Evolutionary conservation across 164 flowering plant genomes (phyloP), one percentile per base, ranked within the genome.

Genomic region (Saururus chinensis): DNA sequence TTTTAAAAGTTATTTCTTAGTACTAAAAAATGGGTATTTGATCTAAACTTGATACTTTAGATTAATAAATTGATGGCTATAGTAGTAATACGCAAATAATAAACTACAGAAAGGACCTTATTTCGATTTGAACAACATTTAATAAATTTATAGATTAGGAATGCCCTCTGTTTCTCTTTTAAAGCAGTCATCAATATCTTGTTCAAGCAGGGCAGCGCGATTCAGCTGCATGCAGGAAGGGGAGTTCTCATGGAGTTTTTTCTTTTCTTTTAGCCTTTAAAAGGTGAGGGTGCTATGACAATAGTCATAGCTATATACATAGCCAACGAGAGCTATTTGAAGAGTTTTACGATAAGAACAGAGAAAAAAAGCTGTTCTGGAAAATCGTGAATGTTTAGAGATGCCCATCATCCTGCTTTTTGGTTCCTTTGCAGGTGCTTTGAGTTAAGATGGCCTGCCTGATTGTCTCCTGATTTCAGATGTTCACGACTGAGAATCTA

Each of bases 371-470:
- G 53, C 59, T 40, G 42, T 53, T 21, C 61, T 25, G 53, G 52
- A 56, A 69, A 73, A 60, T 40, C 53, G 45, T 30, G 57, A 68
- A 54, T 75, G 69, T 49, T 45, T 69, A 78, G 65, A 73, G 81
- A 72, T 86, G 79, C 74, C 85, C 90, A 85, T 88, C 86, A 87
- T 84, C 76, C 79, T 64, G 80, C 76, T 82, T 79, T 45, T 85
- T 89, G 85, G 78, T 86, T 87, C 79, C 76, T 83, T 70, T 92
- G 98, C 98, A 92, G 96, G 96, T 87, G 84, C 81, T 79, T 53
- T 84, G 74, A 74, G 59, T 74, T 76, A 71, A 79, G 90, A 80
- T 77, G 88, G 82, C 71, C 86, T 74, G 75, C 76, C 74, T 80
- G 85, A 85, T 62, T 75, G 77, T 68, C 61, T 61, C 83, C 82